Base-by-base conservation (phyloP, 1,139 yeast species). In the Taphrina flavorubra region DNA sequence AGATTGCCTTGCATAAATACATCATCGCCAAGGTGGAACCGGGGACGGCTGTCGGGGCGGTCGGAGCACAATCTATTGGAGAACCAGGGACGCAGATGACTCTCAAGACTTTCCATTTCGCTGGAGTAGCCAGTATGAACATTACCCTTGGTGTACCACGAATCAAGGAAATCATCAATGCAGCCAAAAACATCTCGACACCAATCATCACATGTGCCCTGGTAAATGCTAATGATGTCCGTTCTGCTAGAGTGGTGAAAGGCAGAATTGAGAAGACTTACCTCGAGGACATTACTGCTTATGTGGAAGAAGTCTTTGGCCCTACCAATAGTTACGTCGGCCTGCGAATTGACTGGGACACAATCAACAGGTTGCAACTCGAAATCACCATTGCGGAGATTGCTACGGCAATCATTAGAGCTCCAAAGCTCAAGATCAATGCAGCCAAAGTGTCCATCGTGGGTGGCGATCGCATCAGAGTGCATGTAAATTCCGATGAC, bases 11-110 rank as follows among this genome's bases (percentile, higher is more conserved):
- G 71, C 82, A 83, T 74, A 95, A 95, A 79, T 95, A 94, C 75
- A 87, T 87, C 69, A 84, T 89, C 74, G 97, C 99, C 14, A 88
- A 88, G 79, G 98, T 95, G 31, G 99, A 95, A 77, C 99, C 99
- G 0, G 99, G 99, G 73, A 94, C 99, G 8, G 99, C 99, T 2
- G 99, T 94, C 64, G 99, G 99, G 73, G 99, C 99, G 16, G 92
- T 94, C 80, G 99, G 99, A 72, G 99, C 99, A 0, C 99, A 94
- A 77, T 90, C 97, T 46, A 94, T 94, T 81, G 99, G 99, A 81
- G 99, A 94, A 77, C 99, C 99, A 11, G 99, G 99, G 79, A 94
- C 99, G 0, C 99, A 94, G 80, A 94, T 94, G 99, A 94, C 99
- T 10, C 84, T 94, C 80, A 94, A 94, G 80, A 94, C 99, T 76